These are phyloP conservation scores for Pseudogymnoascus sp. DNA, from an alignment of 2,329 filamentous ascomycete species.

Conservation along the genomic window DNA sequence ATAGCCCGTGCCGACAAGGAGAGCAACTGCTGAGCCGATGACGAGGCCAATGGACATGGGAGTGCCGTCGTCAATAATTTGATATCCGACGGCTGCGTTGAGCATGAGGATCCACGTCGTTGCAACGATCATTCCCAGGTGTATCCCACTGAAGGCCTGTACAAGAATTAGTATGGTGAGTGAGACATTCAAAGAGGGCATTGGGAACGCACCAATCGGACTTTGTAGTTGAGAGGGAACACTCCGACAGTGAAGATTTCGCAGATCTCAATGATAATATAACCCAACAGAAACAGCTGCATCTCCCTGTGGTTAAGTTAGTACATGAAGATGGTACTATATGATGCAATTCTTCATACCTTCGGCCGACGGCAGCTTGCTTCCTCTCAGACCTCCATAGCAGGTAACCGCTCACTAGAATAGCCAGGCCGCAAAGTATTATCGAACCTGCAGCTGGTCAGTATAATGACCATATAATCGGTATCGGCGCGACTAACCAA, in stretches of 20 bases:
- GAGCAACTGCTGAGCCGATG: slow-evolving; percentile 56
- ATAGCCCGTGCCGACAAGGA: slow-evolving; percentile 89
- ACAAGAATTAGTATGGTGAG: neutral
- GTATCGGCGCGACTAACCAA: slow-evolving; percentile 51
- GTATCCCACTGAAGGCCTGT: slow-evolving; percentile 80
- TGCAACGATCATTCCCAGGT: slow-evolving; percentile 82
- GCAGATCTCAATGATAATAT: slow-evolving; percentile 82
- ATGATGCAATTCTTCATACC: slow-evolving; percentile 43
- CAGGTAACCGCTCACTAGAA: slow-evolving; percentile 59
- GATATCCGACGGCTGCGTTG: slow-evolving; percentile 87
- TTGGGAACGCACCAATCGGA: slow-evolving; percentile 58
- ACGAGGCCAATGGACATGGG: slow-evolving; percentile 73
- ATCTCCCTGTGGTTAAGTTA: slow-evolving; percentile 64
- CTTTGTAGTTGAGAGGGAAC: slow-evolving; percentile 65
- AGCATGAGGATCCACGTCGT: slow-evolving; percentile 87
- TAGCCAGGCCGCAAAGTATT: slow-evolving; percentile 69
- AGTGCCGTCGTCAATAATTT: slow-evolving; percentile 90
- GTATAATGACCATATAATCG: slow-evolving; percentile 12
- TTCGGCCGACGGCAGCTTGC: slow-evolving; percentile 85
- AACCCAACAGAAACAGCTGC: slow-evolving; percentile 84
- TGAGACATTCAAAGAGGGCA: neutral
- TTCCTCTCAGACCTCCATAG: slow-evolving; percentile 80
- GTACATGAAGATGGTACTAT: slow-evolving; percentile 14
- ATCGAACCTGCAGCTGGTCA: slow-evolving; percentile 65
- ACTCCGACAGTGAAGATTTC: slow-evolving; percentile 94